Evolutionary conservation across 371 early-diverging fungal genomes (phyloP), one percentile per base, ranked within the genome.

Genomic region (Mortierella sp.): DNA sequence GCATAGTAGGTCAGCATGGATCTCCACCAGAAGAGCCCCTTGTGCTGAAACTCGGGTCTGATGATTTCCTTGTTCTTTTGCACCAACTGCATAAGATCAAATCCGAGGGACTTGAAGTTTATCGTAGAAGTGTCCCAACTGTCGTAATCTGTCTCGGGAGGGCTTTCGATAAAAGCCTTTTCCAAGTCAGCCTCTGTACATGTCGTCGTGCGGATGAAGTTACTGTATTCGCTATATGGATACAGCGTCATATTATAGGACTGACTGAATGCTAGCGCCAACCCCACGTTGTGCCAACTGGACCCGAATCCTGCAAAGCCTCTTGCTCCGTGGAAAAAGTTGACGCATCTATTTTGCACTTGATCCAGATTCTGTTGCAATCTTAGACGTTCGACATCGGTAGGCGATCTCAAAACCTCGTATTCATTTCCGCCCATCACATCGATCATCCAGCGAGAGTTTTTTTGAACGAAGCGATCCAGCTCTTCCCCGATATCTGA

Each of bases 231-330:
- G 12, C 64, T 47, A 49, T 35, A 29, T 29, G 71, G 45, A 22
- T 37, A 2, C 17, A 70, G 71, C 5, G 71, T 70, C 71, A 70
- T 70, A 60, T 70, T 70, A 64, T 70, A 42, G 59, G 34, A 64
- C 43, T 59, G 60, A 22, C 60, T 51, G 43, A 22, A 40, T 23
- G 64, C 28, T 8, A 70, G 64, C 7, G 29, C 71, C 49, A 70
- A 29, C 28, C 35, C 71, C 60, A 64, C 7, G 4, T 7, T 51
- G 43, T 70, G 71, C 71, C 71, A 70, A 15, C 19, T 29, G 42
- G 64, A 49, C 58, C 71, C 71, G 40, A 70, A 59, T 8, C 71
- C 71, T 32, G 22, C 7, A 22, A 1, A 1, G 60, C 64, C n/a
- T 28, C 13, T 35, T 35, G 60, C 64, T 22, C n/a, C 47, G 22